A percentile compares a stretch with the other conserved stretches of the same genome.
These are phyloP conservation scores for Canna indica DNA, from an alignment of 176 grass and related monocot genomes.

Conservation along the genomic window DNA sequence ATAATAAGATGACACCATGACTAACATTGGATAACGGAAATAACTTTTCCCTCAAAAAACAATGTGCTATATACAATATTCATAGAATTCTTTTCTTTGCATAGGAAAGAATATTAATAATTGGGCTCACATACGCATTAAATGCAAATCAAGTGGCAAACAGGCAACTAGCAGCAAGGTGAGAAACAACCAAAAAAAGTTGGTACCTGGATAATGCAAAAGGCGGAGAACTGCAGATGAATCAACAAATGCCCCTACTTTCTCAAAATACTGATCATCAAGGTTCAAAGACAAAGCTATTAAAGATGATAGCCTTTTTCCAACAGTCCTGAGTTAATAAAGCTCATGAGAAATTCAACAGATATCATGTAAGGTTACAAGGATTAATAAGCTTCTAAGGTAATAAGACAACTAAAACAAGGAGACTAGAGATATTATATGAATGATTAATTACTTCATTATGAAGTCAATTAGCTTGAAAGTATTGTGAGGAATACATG, in stretches of 20 bases:
- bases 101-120: neutral
- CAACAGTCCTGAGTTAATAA: constrained; percentile 31
- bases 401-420: neutral
- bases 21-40: too few species aligned
- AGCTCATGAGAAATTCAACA: neutral
- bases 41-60: too few species aligned
- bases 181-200: neutral
- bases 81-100: too few species aligned
- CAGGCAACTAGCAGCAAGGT: neutral
- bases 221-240: constrained; percentile 40
- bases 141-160: neutral
- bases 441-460: too few species aligned
- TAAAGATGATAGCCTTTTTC: constrained; percentile 48
- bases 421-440: neutral
- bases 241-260: constrained; percentile 22
- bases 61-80: too few species aligned
- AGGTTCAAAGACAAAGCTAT: constrained; percentile 63
- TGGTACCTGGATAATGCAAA: constrained; percentile 65
- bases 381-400: neutral
- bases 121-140: constrained; percentile 1
- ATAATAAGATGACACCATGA: too few species aligned
- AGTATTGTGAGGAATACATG: too few species aligned
- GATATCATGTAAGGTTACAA: neutral
- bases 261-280: constrained; percentile 57
- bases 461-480: too few species aligned